Base-by-base conservation (phyloP, 176 grass and related monocot genomes). In the Poa annua region DNA sequence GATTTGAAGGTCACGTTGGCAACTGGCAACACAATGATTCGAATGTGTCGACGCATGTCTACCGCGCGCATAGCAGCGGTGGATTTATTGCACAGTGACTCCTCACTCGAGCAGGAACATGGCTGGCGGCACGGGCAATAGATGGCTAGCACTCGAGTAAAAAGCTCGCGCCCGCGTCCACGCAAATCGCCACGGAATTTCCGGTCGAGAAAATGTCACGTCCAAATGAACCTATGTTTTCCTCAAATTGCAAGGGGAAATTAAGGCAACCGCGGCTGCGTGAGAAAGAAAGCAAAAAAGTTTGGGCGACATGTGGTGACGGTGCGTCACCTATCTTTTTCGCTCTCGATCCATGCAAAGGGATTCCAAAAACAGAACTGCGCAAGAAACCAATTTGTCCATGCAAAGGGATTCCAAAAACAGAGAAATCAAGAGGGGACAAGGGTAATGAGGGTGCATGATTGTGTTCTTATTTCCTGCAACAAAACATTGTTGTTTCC, bases 401-500 rank as follows among this genome's bases (percentile, higher is more conserved):
- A 29, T 29, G 29, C 29, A 29, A 13, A 22, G 3, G n/a, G 6
- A 20, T 29, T 29, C 29, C 29, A 29, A 29, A 2, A 2, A 1
- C 13, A 47, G 2, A 67, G 2, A 17, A 71, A 38, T 11, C 5
- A 34, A 11, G 22, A 75, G 8, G 55, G 7, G 21, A 75, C 84
- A 39, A 1, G 38, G 6, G 35, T 4, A 34, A 34, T 34, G 33
- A n/a, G n/a, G 35, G 35, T 5, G 35, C 35, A 86, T 81, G 70
- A 4, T 38, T 80, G 83, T 81, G 42, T 64, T 83, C 77, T 90
- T 83, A 80, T 87, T 83, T 61, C 8, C 41, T 19, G 70, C 74
- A 83, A 83, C 34, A 45, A 76, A 25, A 80, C 75, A 68, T 75
- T 33, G 33, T 44, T 14, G 32, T 9, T 59, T 60, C 8, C 55